Conservation (phyloP, 495 filamentous ascomycete species). For the Penicillium roqueforti region DNA sequence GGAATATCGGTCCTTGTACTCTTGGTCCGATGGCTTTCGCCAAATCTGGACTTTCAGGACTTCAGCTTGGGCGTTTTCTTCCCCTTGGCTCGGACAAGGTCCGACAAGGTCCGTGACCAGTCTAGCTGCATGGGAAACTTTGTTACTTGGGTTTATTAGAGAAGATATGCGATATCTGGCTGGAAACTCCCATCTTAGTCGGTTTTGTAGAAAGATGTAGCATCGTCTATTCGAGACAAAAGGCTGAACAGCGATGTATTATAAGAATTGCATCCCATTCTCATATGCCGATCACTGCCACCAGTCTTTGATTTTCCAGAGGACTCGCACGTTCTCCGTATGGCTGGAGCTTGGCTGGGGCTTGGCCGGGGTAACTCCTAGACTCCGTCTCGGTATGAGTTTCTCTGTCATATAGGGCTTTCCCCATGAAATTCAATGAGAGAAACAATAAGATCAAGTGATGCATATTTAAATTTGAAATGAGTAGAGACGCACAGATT, state of each 20-base stretch:
- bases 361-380: constrained; percentile 5
- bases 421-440: too few relatives aligned
- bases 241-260: too few relatives aligned
- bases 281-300: not conserved
- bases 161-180: too few relatives aligned
- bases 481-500: not conserved
- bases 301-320: not conserved
- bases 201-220: too few relatives aligned
- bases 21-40: too few relatives aligned
- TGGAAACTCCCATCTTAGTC: too few relatives aligned
- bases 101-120: not conserved
- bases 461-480: not conserved
- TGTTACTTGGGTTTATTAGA: too few relatives aligned
- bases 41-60: not conserved
- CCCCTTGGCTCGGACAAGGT: not conserved
- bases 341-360: not conserved
- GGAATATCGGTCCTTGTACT: too few relatives aligned
- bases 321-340: constrained; percentile 13
- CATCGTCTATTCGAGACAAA: too few relatives aligned
- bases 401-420: not conserved
- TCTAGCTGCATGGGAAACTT: not conserved
- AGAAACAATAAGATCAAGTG: not conserved
- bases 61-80: not conserved
- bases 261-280: too few relatives aligned
- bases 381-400: not conserved